Evolutionary conservation across 2,329 filamentous ascomycete species (phyloP), one percentile per base, ranked within the genome.

Genomic region (Clonostachys sp.): DNA sequence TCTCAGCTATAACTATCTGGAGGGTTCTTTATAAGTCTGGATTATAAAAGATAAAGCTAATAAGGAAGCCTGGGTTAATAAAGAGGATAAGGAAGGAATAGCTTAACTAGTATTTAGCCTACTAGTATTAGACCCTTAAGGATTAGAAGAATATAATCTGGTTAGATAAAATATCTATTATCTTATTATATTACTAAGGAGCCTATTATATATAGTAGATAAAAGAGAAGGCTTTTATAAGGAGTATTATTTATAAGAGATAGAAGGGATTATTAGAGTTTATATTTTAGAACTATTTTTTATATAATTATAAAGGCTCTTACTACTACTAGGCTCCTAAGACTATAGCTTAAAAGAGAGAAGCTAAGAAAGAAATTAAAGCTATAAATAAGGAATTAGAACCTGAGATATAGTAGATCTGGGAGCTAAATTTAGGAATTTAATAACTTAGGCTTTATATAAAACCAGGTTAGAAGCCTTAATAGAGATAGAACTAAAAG

Each of bases 261-360:
- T 46, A 34, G 13, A 46, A 41, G 33, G 45, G 36, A 5, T 41
- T 24, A 30, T 46, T n/a, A 8, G n/a, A 46, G 18, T 46, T 46
- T 41, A 48, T 48, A 42, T 48, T 48, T 16, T 45, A 45, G 42
- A 42, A 39, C 13, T 33, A 5, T 2, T 48, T 48, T 45, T 45
- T 30, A 13, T 45, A 48, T 34, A 33, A 48, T 48, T 36, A 38
- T 17, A 48, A 48, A n/a, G 42, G 36, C 5, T 36, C 47, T 30
- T 48, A 34, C 24, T 17, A 48, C 16, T 48, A 24, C 35, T 48
- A 40, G 39, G 10, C 20, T 9, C 42, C 24, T 45, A 39, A 48
- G 42, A 48, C 24, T 48, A 34, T 20, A 24, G 13, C 13, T 8
- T n/a, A 49, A 34, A 46, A 42, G 34, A 6, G 12, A 4, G 34